Percentiles rank a stretch among this genome's conserved stretches.
Evolutionary conservation across 371 early-diverging fungal genomes (phyloP).

Genomic region (Sporodiniella umbellata): DNA sequence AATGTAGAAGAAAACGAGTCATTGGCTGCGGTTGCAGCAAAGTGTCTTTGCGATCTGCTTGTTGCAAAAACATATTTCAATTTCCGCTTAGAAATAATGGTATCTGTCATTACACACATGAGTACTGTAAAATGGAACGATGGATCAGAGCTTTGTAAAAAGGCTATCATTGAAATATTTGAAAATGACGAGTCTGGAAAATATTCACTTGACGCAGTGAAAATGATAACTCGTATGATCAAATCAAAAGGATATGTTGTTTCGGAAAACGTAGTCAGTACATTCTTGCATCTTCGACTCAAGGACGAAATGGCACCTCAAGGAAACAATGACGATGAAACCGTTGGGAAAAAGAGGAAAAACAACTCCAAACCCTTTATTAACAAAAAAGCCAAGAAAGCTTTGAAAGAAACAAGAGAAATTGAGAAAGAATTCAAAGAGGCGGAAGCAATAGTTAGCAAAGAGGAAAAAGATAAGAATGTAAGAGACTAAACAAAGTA

Average conservation of each 20-base stretch:
- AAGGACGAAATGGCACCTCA: slow-evolving; percentile 68
- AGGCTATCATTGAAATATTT: slow-evolving; percentile 75
- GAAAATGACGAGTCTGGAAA: slow-evolving; percentile 83
- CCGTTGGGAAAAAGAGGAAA: slow-evolving; percentile 41
- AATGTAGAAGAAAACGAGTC: slow-evolving; percentile 43
- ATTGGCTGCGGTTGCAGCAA: slow-evolving; percentile 56
- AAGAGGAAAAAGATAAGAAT: slow-evolving; percentile 67
- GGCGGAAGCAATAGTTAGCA: slow-evolving; percentile 76
- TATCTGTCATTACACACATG: slow-evolving; percentile 72
- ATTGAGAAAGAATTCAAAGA: slow-evolving; percentile 80
- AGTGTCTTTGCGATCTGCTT: slow-evolving; percentile 76
- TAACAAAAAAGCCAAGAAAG: slow-evolving; percentile 72
- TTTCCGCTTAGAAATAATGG: slow-evolving; percentile 85
- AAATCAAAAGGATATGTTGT: slow-evolving; percentile 79
- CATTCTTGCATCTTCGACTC: slow-evolving; percentile 76
- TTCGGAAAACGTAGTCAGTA: slow-evolving; percentile 62
- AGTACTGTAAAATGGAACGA: slow-evolving; percentile 52
- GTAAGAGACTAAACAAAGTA: slow-evolving; percentile 34
- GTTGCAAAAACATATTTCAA: slow-evolving; percentile 87
- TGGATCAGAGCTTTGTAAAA: slow-evolving; percentile 69
- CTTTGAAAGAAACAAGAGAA: slow-evolving; percentile 68
- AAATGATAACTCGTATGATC: slow-evolving; percentile 78
- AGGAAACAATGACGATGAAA: slow-evolving; percentile 34
- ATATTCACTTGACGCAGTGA: slow-evolving; percentile 80
- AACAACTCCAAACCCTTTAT: slow-evolving; percentile 65